These are phyloP conservation scores for Leccinum arenicola DNA, from an alignment of 768 basidiomycete species.

Conservation along the genomic window DNA sequence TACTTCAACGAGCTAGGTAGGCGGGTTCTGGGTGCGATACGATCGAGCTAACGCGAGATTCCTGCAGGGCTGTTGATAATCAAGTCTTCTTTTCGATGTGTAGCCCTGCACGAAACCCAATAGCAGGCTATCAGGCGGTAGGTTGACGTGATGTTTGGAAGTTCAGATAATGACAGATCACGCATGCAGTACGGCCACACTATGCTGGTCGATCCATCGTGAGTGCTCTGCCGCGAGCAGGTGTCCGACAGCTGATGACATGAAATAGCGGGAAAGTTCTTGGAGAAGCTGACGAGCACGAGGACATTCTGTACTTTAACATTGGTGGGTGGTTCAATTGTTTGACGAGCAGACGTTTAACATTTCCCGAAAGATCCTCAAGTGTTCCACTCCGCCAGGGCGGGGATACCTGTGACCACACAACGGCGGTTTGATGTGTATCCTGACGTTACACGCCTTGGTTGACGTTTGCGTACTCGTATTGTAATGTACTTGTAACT, in stretches of 20 bases:
- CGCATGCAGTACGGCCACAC: slow-evolving; percentile 81
- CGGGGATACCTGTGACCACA: slow-evolving; percentile 86
- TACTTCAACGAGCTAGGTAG: slow-evolving; percentile 84
- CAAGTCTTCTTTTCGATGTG: slow-evolving; percentile 97
- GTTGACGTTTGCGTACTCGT: neutral
- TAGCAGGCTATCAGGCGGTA: slow-evolving; percentile 85
- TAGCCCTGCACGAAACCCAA: slow-evolving; percentile 85
- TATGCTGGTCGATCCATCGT: slow-evolving; percentile 89
- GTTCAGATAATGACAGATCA: neutral
- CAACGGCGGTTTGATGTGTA: slow-evolving; percentile 96
- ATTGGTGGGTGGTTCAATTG: slow-evolving; percentile 59
- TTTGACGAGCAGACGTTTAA: neutral
- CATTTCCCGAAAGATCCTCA: slow-evolving; percentile 54
- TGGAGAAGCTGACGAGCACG: slow-evolving; percentile 69
- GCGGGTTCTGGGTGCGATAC: neutral
- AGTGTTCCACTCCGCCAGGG: slow-evolving; percentile 60
- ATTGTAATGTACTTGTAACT: neutral
- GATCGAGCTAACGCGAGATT: slow-evolving; percentile 6
- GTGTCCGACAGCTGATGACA: slow-evolving; percentile 6
- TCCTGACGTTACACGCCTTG: slow-evolving; percentile 48
- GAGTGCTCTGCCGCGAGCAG: slow-evolving; percentile 28
- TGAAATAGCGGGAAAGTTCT: slow-evolving; percentile 66
- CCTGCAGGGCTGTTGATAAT: slow-evolving; percentile 86
- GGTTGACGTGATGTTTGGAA: slow-evolving; percentile 23
- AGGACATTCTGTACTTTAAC: slow-evolving; percentile 74